Evolutionary conservation across 2,329 filamentous ascomycete genomes (phyloP), one percentile per base, ranked within the genome.

Genomic region (Karstenula rhodostoma): DNA sequence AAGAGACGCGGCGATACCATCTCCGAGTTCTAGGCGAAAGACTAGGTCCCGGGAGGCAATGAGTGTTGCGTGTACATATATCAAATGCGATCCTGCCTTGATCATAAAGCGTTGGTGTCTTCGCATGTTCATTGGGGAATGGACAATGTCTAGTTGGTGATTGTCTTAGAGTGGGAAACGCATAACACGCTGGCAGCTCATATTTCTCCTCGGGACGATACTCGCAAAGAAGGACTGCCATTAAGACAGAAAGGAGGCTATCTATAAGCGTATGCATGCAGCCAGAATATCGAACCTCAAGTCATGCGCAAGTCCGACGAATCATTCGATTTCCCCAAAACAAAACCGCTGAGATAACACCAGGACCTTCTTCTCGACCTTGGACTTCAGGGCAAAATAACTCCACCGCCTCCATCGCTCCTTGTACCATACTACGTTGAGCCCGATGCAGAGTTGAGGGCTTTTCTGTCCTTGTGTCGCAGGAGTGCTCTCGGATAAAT

Each of bases 1-100:
- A 98, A 98, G 89, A 86, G 92, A 78, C 90, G 87, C 80, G 94
- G 93, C 57, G 94, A 98, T 76, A 84, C 89, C n/a, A 85, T 96
- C 73, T 82, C 84, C 57, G 94, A 98, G 81, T 94, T 86, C 78
- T 98, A 72, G 58, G 61, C 47, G n/a, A 17, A 33, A 2, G 33
- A 9, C 4, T 40, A 35, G 8, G 15, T 17, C 10, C 3, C 9
- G 51, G 17, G 23, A 15, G 10, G 4, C 37, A 5, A n/a, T n/a
- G 19, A 12, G 49, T n/a, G 7, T n/a, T 27, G 27, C 29, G 53
- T 46, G 19, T 27, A 47, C 33, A 51, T 50, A 58, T 54, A 40
- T 22, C 23, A 51, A 53, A 53, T 59, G 43, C 49, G 19, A 29
- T 32, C 8, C 4, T 17, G 17, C 22, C 29, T 1, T n/a, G 22